Evolutionary conservation across 371 early-diverging fungal genomes (phyloP), one percentile per base, ranked within the genome.

Genomic region (Massospora cicadina): DNA sequence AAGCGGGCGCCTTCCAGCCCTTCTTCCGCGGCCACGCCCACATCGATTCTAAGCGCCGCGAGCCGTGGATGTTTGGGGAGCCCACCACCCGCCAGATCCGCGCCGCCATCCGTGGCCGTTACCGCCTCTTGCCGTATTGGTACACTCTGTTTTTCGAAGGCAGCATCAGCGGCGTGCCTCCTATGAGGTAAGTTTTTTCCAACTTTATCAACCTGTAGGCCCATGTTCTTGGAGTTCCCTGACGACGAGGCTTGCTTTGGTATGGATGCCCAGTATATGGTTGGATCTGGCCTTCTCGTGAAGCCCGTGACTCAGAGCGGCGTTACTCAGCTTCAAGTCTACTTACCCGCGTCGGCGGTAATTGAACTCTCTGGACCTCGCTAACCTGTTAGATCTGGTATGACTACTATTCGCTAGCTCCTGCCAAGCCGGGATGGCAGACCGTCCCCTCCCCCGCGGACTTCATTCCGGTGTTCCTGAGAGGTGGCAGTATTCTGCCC

Each of bases 1-100:
- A 92, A 74, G 76, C 85, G n/a, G 95, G 77, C 33, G 82, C 83
- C 2, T 88, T 85, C 75, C 90, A 92, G 65, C 95, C 95, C 2
- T 94, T 94, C 76, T 88, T 90, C 81, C 83, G 95, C 65, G 95
- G 81, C 0, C 95, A 94, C 74, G 91, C 93, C 2, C 91, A 92
- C 72, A 86, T 92, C 67, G 91, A 88, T 73, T 90, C 95, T 67
- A 91, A 91, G 74, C 86, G 98, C 24, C 83, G 95, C 33, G 97
- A 97, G 71, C 97, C 98, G 7, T 98, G 95, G 87, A 70, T 96
- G 30, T 83, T 89, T 72, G 92, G 88, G 23, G 90, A 90, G 61
- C 85, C 83, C 1, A 82, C 83, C 67, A 84, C 84, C 7, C 65
- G 71, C 0, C 77, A 78, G 63, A 85, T 89, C 32, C 84, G 89